Evolutionary conservation across 768 basidiomycete species (phyloP).

Genomic region (Coprinopsis sp.): DNA sequence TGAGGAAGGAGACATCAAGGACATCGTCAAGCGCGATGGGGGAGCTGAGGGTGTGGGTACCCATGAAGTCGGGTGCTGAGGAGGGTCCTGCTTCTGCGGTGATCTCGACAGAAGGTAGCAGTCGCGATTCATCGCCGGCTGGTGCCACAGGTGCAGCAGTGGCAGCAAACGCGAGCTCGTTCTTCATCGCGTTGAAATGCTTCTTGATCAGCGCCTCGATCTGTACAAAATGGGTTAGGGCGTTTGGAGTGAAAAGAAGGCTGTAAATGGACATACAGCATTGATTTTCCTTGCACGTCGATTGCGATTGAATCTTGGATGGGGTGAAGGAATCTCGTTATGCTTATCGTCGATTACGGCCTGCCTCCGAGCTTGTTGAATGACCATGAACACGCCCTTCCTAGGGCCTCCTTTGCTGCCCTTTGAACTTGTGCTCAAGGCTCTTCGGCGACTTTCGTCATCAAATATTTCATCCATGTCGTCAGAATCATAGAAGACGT

Average conservation of each 20-base stretch:
- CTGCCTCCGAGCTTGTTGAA: slow-evolving; percentile 29
- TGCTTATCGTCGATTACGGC: slow-evolving; percentile 44
- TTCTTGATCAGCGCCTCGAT: slow-evolving; percentile 33
- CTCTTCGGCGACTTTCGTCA: slow-evolving; percentile 3
- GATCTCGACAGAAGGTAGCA: slow-evolving; percentile 8
- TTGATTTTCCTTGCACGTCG: slow-evolving; percentile 21
- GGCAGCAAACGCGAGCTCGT: slow-evolving; percentile 22
- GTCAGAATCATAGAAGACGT: slow-evolving; percentile 45
- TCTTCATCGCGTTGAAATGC: slow-evolving; percentile 25
- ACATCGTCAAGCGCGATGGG: slow-evolving; percentile 71
- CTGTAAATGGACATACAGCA: slow-evolving; percentile 19
- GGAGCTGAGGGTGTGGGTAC: slow-evolving; percentile 35
- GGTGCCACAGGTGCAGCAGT: slow-evolving; percentile 14
- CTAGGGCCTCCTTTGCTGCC: slow-evolving; percentile 25
- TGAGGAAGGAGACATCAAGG: slow-evolving; percentile 67
- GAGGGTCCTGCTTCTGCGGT: slow-evolving; percentile 9
- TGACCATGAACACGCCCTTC: slow-evolving; percentile 37
- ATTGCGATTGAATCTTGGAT: slow-evolving; percentile 35
- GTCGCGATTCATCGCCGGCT: slow-evolving; percentile 15
- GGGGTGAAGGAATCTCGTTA: slow-evolving; percentile 46
- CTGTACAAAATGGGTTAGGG: slow-evolving; percentile 20
- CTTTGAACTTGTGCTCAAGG: slow-evolving; percentile 5
- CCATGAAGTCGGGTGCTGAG: slow-evolving; percentile 10
- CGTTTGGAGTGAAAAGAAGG: background rate
- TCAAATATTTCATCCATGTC: slow-evolving; percentile 25